phyloP scores from a whole-genome alignment of 2,329 filamentous ascomycete genomes.

The Fusarium tjaetaba region DNA sequence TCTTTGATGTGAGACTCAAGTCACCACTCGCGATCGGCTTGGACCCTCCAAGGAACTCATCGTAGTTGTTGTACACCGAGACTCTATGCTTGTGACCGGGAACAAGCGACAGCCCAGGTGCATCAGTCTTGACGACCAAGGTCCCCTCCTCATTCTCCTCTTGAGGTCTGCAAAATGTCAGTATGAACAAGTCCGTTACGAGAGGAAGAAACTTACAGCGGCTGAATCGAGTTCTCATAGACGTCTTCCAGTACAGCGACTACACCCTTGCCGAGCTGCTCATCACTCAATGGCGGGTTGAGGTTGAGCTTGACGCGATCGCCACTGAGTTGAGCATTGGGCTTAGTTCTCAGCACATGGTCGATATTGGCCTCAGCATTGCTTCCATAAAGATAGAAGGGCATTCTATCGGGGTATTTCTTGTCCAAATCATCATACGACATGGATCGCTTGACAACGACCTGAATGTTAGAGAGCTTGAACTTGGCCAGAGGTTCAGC shows the following conservation, averaged over 20 bases:
- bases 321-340: background rate
- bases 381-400: background rate
- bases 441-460: background rate
- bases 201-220: background rate
- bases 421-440: background rate
- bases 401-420: background rate
- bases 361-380: background rate
- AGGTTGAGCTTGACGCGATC: background rate
- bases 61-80: background rate
- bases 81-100: background rate
- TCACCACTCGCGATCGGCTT: background rate
- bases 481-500: background rate
- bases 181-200: accelerated
- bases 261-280: background rate
- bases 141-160: background rate
- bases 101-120: background rate
- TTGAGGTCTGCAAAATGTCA: background rate
- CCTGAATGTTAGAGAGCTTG: accelerated
- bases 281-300: background rate
- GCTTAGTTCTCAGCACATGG: background rate
- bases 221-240: background rate
- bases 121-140: background rate
- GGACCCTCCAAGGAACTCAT: background rate
- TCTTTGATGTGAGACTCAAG: background rate
- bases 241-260: background rate